Evolutionary conservation across 1,284 basidiomycete species (phyloP), one percentile per base, ranked within the genome.

Genomic region (Ustilago vetiveriae): DNA sequence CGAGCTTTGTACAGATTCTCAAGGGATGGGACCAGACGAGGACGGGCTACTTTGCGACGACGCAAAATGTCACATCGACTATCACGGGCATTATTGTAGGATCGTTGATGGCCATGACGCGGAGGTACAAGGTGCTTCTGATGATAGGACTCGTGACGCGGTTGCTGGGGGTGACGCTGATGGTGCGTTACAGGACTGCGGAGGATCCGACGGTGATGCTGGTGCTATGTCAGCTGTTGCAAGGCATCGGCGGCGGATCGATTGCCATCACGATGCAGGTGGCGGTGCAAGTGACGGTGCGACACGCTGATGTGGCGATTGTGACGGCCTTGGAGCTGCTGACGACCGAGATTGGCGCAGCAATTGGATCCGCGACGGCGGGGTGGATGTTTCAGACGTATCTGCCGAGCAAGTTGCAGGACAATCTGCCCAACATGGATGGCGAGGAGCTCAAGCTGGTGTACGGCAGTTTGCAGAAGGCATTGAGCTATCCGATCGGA

Each of bases 281-380:
- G 53, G 88, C 87, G 33, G 88, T 90, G 0, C 92, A 94, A 81
- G 90, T 90, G 3, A 85, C 88, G 10, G 91, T 92, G 2, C 84
- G 88, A 0, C 91, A 91, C 77, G 69, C 78, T 23, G 90, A 93
- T 72, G 88, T 93, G 19, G 92, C 90, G 0, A 88, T 89, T 69
- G 89, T 90, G 49, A 93, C 90, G 5, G 92, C 92, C 0, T 85
- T 92, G 64, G 88, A 92, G 14, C 84, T 93, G 29, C 85, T 94
- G 33, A 86, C 90, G 73, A 89, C 90, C 10, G 90, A 92, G 81
- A 88, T 91, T 60, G 91, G 90, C 40, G 88, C 88, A 17, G 87
- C 87, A 1, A 85, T 90, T 17, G 90, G 90, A n/a, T 86, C 84
- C 23, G 89, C 89, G 7, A 85, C 89, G 27, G 85, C 81, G 7